These are phyloP conservation scores for Globisporangium radiosum DNA, from an alignment of 352 stramenopile species.

Conservation along the genomic window DNA sequence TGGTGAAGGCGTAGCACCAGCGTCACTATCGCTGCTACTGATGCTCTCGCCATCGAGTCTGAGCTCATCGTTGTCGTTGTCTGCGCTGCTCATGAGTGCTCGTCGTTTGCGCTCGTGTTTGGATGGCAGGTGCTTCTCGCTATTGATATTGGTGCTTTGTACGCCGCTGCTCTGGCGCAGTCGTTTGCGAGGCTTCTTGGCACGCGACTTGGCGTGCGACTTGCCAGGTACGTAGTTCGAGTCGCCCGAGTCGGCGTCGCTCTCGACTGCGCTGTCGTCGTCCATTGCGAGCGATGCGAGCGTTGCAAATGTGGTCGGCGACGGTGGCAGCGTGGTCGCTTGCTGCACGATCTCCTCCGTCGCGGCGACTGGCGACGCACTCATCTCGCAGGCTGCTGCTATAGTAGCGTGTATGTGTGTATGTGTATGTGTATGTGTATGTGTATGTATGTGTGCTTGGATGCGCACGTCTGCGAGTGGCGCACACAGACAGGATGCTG, in stretches of 20 bases:
- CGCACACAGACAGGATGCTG: no score
- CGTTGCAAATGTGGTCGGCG: constrained; percentile 1
- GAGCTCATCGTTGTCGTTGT: constrained; percentile 4
- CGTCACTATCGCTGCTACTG: background rate
- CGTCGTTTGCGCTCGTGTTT: background rate
- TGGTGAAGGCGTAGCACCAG: background rate
- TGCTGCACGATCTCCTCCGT: background rate
- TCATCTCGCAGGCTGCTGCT: no score
- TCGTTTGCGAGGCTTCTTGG: constrained; percentile 5
- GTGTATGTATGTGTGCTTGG: no score
- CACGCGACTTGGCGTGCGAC: background rate
- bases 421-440: no score
- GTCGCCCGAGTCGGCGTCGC: constrained; percentile 7
- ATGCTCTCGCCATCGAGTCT: constrained; percentile 4
- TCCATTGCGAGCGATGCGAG: background rate
- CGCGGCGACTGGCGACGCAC: background rate
- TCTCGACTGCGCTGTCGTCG: constrained; percentile 1
- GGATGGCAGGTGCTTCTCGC: background rate
- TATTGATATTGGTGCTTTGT: background rate
- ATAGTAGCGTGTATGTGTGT: no score
- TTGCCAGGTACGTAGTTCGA: constrained; percentile 7
- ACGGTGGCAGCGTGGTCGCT: constrained; percentile 9
- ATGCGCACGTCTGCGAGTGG: no score
- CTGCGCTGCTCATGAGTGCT: background rate
- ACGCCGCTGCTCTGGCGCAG: constrained; percentile 3